Percentiles rank a stretch among this genome's conserved stretches.
These are phyloP conservation scores for Claviceps pusilla DNA, from an alignment of 2,329 filamentous ascomycete species.

Conservation along the genomic window DNA sequence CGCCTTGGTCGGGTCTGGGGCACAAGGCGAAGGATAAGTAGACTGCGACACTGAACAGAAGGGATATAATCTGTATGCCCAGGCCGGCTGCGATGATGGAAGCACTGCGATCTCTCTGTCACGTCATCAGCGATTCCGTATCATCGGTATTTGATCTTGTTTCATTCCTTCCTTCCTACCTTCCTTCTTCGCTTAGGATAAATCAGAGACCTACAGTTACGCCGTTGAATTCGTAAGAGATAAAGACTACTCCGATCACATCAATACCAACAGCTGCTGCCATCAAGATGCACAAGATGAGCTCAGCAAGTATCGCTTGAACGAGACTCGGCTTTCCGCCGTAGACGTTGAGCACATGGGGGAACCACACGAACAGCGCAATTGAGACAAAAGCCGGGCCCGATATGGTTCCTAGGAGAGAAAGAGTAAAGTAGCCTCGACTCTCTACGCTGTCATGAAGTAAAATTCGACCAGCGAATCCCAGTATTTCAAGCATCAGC, in stretches of 20 bases:
- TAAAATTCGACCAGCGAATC: constrained; percentile 18
- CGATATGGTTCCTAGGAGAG: constrained; percentile 30
- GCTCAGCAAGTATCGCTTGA: constrained; percentile 21
- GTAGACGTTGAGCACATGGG: too few species aligned
- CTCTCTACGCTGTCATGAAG: constrained; percentile 20
- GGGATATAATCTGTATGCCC: constrained; percentile 26
- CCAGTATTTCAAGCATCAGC: too few species aligned
- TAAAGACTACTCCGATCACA: constrained; percentile 26
- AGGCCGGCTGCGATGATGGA: constrained; percentile 25
- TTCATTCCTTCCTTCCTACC: too few species aligned
- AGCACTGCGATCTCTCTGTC: too few species aligned
- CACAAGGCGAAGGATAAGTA: constrained; percentile 27
- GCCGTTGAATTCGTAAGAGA: constrained; percentile 19
- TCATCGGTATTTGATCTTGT: too few species aligned
- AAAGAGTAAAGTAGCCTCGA: constrained; percentile 26
- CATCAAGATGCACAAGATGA: constrained; percentile 20
- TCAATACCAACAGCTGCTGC: constrained; percentile 22
- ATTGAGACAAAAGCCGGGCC: constrained; percentile 15
- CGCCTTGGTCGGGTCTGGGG: constrained; percentile 23
- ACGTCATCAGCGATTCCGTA: too few species aligned
- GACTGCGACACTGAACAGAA: constrained; percentile 24
- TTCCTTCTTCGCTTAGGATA: too few species aligned
- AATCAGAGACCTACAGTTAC: constrained; percentile 16
- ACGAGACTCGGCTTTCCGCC: too few species aligned
- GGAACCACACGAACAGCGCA: too few species aligned